Percentiles rank a stretch among this genome's conserved stretches.
These are phyloP conservation scores for Saxophila tyrrhenica DNA, from an alignment of 495 filamentous ascomycete genomes.

Conservation along the genomic window DNA sequence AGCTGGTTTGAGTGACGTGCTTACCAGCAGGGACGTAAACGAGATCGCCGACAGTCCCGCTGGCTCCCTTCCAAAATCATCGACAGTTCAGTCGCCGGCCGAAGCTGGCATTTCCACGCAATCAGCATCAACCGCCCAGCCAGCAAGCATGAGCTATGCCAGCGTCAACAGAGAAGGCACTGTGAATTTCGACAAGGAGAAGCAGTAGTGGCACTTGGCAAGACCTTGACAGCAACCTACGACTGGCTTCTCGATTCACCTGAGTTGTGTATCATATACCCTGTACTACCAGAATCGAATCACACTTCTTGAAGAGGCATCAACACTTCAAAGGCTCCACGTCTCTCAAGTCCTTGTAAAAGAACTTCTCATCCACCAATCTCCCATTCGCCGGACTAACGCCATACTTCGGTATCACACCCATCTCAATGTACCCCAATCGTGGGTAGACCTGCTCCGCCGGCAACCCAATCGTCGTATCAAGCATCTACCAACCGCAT, in stretches of 20 bases:
- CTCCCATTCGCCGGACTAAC: slow-evolving; percentile 5
- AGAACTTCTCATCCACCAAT: slow-evolving; percentile 12
- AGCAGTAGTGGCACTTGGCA: neutral
- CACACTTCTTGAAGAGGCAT: neutral
- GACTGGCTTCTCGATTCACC: neutral
- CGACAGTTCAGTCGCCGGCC: slow-evolving; percentile 36
- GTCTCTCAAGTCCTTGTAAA: slow-evolving; percentile 15
- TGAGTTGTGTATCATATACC: neutral
- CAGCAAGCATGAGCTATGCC: slow-evolving; percentile 16
- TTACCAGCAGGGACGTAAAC: slow-evolving; percentile 65
- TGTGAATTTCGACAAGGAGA: slow-evolving; percentile 13
- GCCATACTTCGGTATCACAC: slow-evolving; percentile 13
- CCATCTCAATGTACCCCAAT: slow-evolving; percentile 7
- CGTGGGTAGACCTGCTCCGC: slow-evolving; percentile 12
- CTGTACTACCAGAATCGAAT: neutral
- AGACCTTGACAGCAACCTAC: neutral
- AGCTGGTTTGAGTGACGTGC: slow-evolving; percentile 59
- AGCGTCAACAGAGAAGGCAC: slow-evolving; percentile 12
- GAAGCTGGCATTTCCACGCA: slow-evolving; percentile 12
- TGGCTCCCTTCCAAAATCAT: slow-evolving; percentile 40
- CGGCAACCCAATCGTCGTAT: slow-evolving; percentile 10
- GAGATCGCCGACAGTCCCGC: slow-evolving; percentile 68
- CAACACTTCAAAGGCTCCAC: neutral
- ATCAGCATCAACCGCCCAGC: neutral
- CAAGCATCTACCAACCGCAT: slow-evolving; percentile 7